These are phyloP conservation scores for Apiospora kogelbergensis DNA, from an alignment of 2,329 filamentous ascomycete genomes.

Conservation along the genomic window DNA sequence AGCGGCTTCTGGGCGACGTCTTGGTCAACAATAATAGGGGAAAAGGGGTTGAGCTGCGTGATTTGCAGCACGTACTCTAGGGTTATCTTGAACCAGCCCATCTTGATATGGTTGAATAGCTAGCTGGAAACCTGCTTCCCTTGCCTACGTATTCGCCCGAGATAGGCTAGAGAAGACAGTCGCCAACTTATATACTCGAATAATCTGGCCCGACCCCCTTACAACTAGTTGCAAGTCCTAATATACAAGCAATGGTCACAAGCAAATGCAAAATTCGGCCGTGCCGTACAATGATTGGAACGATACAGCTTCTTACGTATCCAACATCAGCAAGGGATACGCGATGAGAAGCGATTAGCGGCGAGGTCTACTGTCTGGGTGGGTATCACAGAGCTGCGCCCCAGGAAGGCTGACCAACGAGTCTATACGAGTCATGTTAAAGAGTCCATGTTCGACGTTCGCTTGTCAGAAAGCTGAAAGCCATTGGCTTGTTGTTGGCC, in stretches of 20 bases:
- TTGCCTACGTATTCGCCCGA: neutral
- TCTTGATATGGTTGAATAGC: neutral
- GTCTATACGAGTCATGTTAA: neutral
- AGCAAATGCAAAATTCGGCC: neutral
- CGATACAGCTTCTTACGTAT: neutral
- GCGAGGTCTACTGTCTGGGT: neutral
- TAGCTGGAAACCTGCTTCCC: neutral
- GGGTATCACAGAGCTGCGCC: neutral
- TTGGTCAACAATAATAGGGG: slow-evolving; percentile 9
- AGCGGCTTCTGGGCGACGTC: slow-evolving; percentile 16
- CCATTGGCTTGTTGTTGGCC: neutral
- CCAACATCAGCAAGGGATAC: neutral
- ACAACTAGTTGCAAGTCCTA: neutral
- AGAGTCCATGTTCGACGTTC: neutral
- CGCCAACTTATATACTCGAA: neutral
- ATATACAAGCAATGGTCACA: neutral
- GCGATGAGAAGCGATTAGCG: neutral
- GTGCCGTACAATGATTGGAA: neutral
- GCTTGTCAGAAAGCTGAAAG: neutral
- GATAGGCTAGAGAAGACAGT: neutral
- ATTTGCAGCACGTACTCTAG: slow-evolving; percentile 17
- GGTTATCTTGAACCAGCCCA: slow-evolving; percentile 19
- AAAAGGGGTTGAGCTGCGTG: slow-evolving; percentile 16
- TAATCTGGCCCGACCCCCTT: neutral
- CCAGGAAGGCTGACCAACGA: neutral